Percentiles rank a stretch among this genome's conserved stretches.
phyloP scores from a whole-genome alignment of 208 protist genomes.

The Leptomonas pyrrhocoris region DNA sequence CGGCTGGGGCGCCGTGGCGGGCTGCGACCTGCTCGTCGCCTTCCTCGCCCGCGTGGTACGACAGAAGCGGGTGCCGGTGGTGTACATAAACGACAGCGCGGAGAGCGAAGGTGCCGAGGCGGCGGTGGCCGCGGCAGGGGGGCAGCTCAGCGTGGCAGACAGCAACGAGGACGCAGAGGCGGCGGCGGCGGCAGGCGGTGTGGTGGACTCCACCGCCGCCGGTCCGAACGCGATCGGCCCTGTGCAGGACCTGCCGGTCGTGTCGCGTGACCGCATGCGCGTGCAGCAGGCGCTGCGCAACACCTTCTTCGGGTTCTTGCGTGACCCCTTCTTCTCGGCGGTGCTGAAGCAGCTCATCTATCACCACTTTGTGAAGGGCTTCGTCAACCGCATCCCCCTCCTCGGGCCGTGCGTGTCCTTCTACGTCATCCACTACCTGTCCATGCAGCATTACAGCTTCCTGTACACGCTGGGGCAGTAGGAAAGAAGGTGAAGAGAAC shows the following conservation, averaged over 20 bases:
- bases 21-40: constrained; percentile 55
- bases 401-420: constrained; percentile 61
- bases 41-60: constrained; percentile 61
- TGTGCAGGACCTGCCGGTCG: constrained; percentile 24
- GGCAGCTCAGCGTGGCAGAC: constrained; percentile 3
- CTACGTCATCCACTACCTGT: constrained; percentile 75
- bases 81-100: constrained; percentile 56
- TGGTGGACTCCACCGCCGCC: constrained; percentile 1
- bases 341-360: constrained; percentile 75
- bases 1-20: constrained; percentile 53
- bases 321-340: constrained; percentile 82
- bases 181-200: not conserved
- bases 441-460: constrained; percentile 88
- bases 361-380: constrained; percentile 65
- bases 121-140: not conserved
- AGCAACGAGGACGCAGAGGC: constrained; percentile 6
- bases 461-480: constrained; percentile 80
- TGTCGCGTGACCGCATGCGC: constrained; percentile 70
- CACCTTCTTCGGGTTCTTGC: constrained; percentile 52
- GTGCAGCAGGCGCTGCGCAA: constrained; percentile 72
- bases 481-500: not conserved
- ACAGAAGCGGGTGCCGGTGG: constrained; percentile 66
- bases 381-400: constrained; percentile 74
- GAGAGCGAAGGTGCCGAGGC: constrained; percentile 21
- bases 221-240: constrained; percentile 21